A percentile compares a stretch with the other conserved stretches of the same genome.
Conservation (phyloP, 1,284 basidiomycete genomes). For the Tremellales sp. region DNA sequence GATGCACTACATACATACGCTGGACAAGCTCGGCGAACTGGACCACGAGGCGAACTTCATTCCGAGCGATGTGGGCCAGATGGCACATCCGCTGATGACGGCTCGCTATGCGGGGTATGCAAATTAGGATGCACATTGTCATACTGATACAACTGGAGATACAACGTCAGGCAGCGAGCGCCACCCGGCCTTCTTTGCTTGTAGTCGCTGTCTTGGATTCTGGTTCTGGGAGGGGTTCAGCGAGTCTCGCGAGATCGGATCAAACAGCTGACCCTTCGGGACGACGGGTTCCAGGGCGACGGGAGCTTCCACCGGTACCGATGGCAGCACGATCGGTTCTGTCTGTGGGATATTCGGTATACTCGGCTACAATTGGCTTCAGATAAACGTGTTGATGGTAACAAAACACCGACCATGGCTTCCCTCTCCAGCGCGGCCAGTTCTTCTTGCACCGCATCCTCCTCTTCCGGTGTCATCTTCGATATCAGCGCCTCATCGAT, state of each 20-base stretch:
- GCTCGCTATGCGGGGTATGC: conserved; percentile 22
- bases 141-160: neutral
- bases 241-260: neutral
- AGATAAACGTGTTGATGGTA: conserved; percentile 1
- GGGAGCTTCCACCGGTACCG: conserved; percentile 55
- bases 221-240: neutral
- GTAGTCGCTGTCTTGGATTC: neutral
- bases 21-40: conserved; percentile 13
- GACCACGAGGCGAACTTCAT: conserved; percentile 14
- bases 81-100: conserved; percentile 38
- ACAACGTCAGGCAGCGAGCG: neutral
- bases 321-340: conserved; percentile 48
- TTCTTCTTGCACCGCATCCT: conserved; percentile 86
- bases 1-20: conserved; percentile 36
- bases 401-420: conserved; percentile 39
- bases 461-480: conserved; percentile 79
- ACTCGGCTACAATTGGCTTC: conserved; percentile 20
- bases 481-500: conserved; percentile 82
- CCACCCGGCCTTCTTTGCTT: neutral
- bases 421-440: conserved; percentile 65
- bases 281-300: conserved; percentile 23
- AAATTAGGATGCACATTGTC: conserved; percentile 5
- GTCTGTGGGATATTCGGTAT: conserved; percentile 30
- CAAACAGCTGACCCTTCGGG: conserved; percentile 30
- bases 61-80: conserved; percentile 23